Evolutionary conservation across 768 basidiomycete genomes (phyloP), one percentile per base, ranked within the genome.

Genomic region (Suillus clintonianus): DNA sequence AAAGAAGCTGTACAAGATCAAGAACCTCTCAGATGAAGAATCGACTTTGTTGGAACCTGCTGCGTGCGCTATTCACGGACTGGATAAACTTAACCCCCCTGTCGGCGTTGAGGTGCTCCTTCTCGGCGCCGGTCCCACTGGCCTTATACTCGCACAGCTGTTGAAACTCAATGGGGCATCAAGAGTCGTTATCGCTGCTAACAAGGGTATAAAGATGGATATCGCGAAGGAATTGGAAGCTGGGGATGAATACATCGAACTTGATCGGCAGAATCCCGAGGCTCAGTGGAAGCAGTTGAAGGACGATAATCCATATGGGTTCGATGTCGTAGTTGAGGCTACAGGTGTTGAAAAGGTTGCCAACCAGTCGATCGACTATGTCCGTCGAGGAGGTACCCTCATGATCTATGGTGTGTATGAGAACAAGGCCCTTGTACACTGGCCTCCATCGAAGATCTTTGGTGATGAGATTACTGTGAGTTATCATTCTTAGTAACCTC

Each of bases 371-470:
- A 95, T 96, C 80, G 88, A 95, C 79, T 95, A 94, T 71, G 95
- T 97, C 30, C 83, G 92, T 39, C 80, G 92, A 34, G 92, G 92
- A 17, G 92, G 92, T 19, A 93, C 92, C 4, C 75, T 94, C 72
- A 89, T 94, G 88, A 84, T 94, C 50, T 97, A 97, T 70, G 94
- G 94, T 45, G 94, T 96, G 43, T 97, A 96, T 73, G 89, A 89
- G 75, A 89, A 95, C 78, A 87, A 88, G 65, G 94, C 92, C 1
- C 81, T 84, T 24, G 91, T 96, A 2, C 87, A 89, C 68, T 96
- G 93, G 93, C 85, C 92, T 1, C 94, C 94, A 4, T 85, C 87
- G 59, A 93, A 92, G 81, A 91, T 93, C 62, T 87, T 89, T 74
- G 78, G 81, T 13, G 88, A 92, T 70, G 90, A 92, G 72, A 91